Evolutionary conservation across 768 basidiomycete genomes (phyloP).

Genomic region (Mycena vitilis): DNA sequence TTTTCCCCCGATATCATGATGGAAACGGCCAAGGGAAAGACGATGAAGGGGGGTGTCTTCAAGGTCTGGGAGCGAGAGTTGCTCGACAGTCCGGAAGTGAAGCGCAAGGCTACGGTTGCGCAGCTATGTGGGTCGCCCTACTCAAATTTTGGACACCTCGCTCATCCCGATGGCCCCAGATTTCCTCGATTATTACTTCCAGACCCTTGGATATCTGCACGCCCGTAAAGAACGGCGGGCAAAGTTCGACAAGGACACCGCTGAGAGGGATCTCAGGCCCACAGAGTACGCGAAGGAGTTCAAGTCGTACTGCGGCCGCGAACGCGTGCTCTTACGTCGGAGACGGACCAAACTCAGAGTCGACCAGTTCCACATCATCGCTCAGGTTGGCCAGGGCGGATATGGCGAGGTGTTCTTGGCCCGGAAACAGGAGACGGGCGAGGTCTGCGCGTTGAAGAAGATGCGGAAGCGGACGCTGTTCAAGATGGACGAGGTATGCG

Average conservation of each 20-base stretch:
- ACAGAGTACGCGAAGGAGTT: constrained; percentile 81
- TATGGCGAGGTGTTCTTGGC: constrained; percentile 99
- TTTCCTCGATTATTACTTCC: constrained; percentile 99
- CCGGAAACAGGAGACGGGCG: constrained; percentile 93
- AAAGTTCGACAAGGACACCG: constrained; percentile 86
- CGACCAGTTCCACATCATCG: constrained; percentile 98
- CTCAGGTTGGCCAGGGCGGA: constrained; percentile 98
- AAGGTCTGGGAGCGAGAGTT: constrained; percentile 90
- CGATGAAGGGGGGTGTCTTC: constrained; percentile 66
- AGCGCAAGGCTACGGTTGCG: constrained; percentile 95
- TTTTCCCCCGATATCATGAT: constrained; percentile 71
- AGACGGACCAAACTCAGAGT: constrained; percentile 93
- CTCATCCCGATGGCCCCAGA: constrained; percentile 57
- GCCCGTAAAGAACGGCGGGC: constrained; percentile 86
- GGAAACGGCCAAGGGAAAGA: constrained; percentile 72
- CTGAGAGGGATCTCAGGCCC: constrained; percentile 67
- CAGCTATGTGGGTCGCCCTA: constrained; percentile 83
- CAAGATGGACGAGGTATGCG: constrained; percentile 97
- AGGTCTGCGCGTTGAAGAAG: constrained; percentile 97
- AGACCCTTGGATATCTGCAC: constrained; percentile 89
- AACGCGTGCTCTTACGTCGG: constrained; percentile 91
- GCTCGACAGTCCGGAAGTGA: constrained; percentile 87
- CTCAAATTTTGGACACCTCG: constrained; percentile 14
- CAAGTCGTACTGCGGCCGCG: constrained; percentile 92
- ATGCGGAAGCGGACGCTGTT: constrained; percentile 94